phyloP scores from a whole-genome alignment of 2,329 filamentous ascomycete genomes.

The Neurospora sp. region DNA sequence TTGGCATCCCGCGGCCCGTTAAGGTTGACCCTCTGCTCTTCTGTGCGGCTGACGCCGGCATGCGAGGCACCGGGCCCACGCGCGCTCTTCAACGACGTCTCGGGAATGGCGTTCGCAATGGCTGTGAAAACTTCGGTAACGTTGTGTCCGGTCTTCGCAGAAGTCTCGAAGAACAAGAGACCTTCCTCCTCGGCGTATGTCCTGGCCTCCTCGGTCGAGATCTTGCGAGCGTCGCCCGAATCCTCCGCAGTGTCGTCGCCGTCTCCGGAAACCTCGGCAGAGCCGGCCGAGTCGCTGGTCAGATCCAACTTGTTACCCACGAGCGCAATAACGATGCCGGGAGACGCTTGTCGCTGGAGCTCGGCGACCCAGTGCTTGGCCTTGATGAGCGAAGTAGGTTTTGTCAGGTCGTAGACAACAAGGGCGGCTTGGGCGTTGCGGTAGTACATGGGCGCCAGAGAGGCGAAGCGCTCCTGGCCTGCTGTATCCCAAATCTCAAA shows the following conservation, averaged over 20 bases:
- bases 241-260: slow-evolving; percentile 43
- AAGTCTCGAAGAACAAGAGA: slow-evolving; percentile 94
- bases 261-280: slow-evolving; percentile 37
- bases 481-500: slow-evolving; percentile 98
- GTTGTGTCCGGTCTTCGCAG: slow-evolving; percentile 90
- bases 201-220: slow-evolving; percentile 84
- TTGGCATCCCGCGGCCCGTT: slow-evolving; percentile 61
- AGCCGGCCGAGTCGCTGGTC: slow-evolving; percentile 47
- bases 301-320: slow-evolving; percentile 97
- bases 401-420: slow-evolving; percentile 97
- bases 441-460: slow-evolving; percentile 98
- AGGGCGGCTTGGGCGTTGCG: slow-evolving; percentile 96
- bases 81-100: slow-evolving; percentile 87
- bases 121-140: slow-evolving; percentile 95
- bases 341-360: slow-evolving; percentile 88
- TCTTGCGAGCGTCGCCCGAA: slow-evolving; percentile 69
- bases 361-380: slow-evolving; percentile 99
- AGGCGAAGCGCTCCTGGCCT: slow-evolving; percentile 94
- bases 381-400: slow-evolving; percentile 89
- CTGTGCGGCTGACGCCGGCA: slow-evolving; percentile 47
- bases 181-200: slow-evolving; percentile 91
- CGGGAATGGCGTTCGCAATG: slow-evolving; percentile 95
- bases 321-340: slow-evolving; percentile 92
- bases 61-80: slow-evolving; percentile 58
- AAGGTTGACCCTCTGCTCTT: slow-evolving; percentile 75